Evolutionary conservation across 106 monocot species (phyloP).

Genomic region (Allium sativum): DNA sequence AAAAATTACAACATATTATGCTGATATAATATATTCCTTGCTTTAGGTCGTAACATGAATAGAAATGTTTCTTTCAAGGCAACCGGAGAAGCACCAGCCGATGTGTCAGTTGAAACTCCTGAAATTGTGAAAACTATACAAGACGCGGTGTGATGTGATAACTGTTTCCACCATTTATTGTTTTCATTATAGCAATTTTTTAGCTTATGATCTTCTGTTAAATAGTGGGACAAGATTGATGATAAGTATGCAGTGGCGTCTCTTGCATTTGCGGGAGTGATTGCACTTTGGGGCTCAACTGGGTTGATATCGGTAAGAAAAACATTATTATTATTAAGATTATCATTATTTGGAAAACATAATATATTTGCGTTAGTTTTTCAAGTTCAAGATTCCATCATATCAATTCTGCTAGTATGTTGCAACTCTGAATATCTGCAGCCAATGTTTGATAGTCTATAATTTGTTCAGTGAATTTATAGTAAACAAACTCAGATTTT

Average conservation of each 20-base stretch:
- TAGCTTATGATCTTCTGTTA: constrained; percentile 15
- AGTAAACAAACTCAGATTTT: background rate
- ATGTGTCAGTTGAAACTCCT: constrained; percentile 25
- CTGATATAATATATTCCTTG: background rate
- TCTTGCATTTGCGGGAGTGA: constrained; percentile 33
- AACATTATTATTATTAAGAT: background rate
- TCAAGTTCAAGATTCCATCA: background rate
- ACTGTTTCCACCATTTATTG: background rate
- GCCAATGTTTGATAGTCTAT: too few relatives aligned
- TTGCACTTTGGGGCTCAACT: constrained; percentile 54
- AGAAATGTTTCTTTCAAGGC: constrained; percentile 41
- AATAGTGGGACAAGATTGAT: constrained; percentile 79
- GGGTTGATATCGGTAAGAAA: constrained; percentile 68
- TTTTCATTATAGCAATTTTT: background rate
- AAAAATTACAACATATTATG: too few relatives aligned
- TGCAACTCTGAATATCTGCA: too few relatives aligned
- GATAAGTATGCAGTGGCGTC: constrained; percentile 73
- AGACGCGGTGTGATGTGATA: constrained; percentile 22
- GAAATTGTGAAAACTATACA: constrained; percentile 39
- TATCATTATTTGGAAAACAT: background rate
- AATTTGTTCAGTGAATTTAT: too few relatives aligned
- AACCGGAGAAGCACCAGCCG: constrained; percentile 33
- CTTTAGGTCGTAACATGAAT: constrained; percentile 12
- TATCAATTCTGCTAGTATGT: background rate
- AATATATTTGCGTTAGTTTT: background rate